Percentiles rank a stretch among this genome's conserved stretches.
Conservation (phyloP, 2,329 filamentous ascomycete genomes). For the Graphiopsis chlorocephala region DNA sequence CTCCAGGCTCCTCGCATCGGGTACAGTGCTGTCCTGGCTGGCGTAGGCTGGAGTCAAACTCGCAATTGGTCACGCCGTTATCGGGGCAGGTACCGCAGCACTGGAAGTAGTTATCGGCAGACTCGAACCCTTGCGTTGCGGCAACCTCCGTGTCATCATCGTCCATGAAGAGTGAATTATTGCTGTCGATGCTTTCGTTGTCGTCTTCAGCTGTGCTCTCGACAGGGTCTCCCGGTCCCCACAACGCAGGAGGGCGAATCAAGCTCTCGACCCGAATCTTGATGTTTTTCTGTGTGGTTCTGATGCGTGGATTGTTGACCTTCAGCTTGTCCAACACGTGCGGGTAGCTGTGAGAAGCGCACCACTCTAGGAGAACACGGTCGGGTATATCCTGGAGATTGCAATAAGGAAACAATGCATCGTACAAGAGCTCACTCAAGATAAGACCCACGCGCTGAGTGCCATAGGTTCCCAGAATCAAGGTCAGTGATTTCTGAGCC, state of each 20-base stretch:
- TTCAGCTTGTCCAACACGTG: neutral
- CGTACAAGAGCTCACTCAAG: neutral
- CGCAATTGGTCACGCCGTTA: neutral
- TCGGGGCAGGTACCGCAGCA: neutral
- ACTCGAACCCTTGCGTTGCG: neutral
- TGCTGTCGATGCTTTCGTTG: neutral
- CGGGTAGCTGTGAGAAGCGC: neutral
- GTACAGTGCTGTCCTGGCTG: neutral
- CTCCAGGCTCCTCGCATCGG: neutral
- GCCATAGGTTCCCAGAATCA: neutral
- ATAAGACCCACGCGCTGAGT: neutral
- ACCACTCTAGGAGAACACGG: neutral
- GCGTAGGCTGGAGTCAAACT: neutral
- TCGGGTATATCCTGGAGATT: neutral
- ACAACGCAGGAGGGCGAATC: neutral
- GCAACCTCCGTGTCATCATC: neutral
- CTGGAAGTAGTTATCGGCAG: neutral
- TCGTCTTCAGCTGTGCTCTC: neutral
- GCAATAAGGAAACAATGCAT: neutral
- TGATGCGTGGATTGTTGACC: neutral
- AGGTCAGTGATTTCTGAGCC: neutral
- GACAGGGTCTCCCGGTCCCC: neutral
- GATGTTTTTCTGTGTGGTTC: neutral
- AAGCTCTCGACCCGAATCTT: neutral
- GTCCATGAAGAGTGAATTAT: neutral